Evolutionary conservation across 305 asterid species (phyloP).

Genomic region (Fraxinus nigra): DNA sequence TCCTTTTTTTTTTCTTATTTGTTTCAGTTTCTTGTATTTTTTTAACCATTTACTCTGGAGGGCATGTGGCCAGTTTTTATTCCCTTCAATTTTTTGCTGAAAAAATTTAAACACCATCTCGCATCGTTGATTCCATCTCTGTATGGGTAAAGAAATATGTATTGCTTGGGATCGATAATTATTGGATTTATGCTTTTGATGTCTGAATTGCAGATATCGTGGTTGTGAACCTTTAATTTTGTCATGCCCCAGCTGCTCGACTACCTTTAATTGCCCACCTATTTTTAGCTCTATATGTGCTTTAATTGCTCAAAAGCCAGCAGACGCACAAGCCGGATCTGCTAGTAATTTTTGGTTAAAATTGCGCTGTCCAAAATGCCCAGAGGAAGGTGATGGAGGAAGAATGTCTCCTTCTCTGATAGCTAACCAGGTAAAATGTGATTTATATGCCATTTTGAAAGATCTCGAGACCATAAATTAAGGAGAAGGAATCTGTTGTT

Average conservation of each 20-base stretch:
- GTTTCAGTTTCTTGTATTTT: conserved; percentile 11
- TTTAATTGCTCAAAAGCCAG: conserved; percentile 45
- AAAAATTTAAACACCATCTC: not conserved
- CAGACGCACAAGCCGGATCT: conserved; percentile 38
- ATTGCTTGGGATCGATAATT: conserved; percentile 7
- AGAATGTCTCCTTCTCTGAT: conserved; percentile 59
- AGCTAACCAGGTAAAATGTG: conserved; percentile 72
- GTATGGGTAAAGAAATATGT: not conserved
- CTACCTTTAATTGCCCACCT: conserved; percentile 63
- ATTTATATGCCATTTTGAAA: conserved; percentile 1
- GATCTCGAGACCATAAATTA: not conserved
- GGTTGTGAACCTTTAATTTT: conserved; percentile 81
- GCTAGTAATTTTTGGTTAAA: conserved; percentile 65
- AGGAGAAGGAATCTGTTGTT: not conserved
- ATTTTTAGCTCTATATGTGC: conserved; percentile 62
- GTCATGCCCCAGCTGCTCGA: conserved; percentile 86
- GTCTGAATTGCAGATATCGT: conserved; percentile 59
- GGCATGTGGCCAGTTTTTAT: not conserved
- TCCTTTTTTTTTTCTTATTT: not conserved
- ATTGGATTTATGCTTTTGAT: not conserved
- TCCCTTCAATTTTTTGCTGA: not conserved
- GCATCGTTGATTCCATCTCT: conserved; percentile 1
- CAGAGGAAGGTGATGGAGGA: conserved; percentile 68
- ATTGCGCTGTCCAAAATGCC: conserved; percentile 80
- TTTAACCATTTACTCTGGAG: not conserved